These are phyloP conservation scores for Puccinia triticina DNA, from an alignment of 1,284 basidiomycete species.

Conservation along the genomic window DNA sequence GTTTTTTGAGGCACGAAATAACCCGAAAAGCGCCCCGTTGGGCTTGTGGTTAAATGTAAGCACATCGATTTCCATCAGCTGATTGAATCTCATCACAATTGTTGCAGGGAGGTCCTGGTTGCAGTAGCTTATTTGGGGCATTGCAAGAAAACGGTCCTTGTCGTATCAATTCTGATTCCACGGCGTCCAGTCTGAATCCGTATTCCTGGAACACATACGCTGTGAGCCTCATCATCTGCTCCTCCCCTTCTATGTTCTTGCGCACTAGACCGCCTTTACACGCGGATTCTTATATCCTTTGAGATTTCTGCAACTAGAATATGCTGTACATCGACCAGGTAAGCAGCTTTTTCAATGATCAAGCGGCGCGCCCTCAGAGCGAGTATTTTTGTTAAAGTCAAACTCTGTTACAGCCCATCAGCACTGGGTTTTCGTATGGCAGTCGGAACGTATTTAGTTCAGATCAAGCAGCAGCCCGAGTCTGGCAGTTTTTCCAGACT, in stretches of 20 bases:
- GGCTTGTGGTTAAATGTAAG: slow-evolving; percentile 65
- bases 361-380: not conserved
- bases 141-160: slow-evolving; percentile 73
- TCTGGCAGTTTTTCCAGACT: slow-evolving; percentile 51
- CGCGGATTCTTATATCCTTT: not conserved
- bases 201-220: slow-evolving; percentile 70
- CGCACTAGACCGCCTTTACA: not conserved
- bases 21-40: slow-evolving; percentile 67
- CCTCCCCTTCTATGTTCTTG: not conserved
- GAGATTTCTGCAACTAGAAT: slow-evolving; percentile 59
- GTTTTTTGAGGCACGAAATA: slow-evolving; percentile 70
- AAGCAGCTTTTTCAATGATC: not conserved
- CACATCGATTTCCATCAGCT: slow-evolving; percentile 62
- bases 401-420: slow-evolving; percentile 60
- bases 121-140: slow-evolving; percentile 70
- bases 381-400: not conserved
- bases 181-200: slow-evolving; percentile 64
- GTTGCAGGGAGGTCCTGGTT: slow-evolving; percentile 63
- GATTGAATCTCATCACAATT: slow-evolving; percentile 55
- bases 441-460: slow-evolving; percentile 34
- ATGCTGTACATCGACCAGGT: slow-evolving; percentile 74
- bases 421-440: slow-evolving; percentile 52
- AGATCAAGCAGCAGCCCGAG: slow-evolving; percentile 42
- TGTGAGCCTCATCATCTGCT: not conserved
- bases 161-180: slow-evolving; percentile 66